Evolutionary conservation across 768 basidiomycete genomes (phyloP).

Genomic region (Dendrothele bispora): DNA sequence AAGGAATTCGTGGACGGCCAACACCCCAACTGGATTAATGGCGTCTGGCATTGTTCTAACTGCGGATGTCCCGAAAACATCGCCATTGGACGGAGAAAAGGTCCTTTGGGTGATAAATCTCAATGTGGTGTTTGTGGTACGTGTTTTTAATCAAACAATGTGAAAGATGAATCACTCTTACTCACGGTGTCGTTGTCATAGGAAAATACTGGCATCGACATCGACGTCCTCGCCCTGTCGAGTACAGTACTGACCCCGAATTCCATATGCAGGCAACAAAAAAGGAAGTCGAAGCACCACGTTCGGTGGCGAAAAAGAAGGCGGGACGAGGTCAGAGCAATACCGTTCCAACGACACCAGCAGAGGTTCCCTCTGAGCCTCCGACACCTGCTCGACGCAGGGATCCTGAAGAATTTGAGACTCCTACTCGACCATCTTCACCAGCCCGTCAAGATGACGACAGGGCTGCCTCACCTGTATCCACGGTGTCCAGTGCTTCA

Average conservation of each 20-base stretch:
- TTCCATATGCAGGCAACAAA: constrained; percentile 68
- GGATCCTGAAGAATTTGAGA: constrained; percentile 36
- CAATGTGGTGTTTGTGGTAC: constrained; percentile 92
- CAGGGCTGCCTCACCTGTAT: constrained; percentile 68
- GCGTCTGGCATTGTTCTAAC: constrained; percentile 93
- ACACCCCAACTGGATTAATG: constrained; percentile 78
- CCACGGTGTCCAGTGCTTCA: constrained; percentile 69
- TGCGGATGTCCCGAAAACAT: constrained; percentile 90
- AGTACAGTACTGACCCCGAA: constrained; percentile 75
- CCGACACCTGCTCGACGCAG: constrained; percentile 52
- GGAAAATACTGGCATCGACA: constrained; percentile 92
- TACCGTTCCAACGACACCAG: constrained; percentile 37
- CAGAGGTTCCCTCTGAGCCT: constrained; percentile 40
- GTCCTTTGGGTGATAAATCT: constrained; percentile 85
- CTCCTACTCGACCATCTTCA: constrained; percentile 26
- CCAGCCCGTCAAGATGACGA: constrained; percentile 41
- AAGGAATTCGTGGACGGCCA: constrained; percentile 82
- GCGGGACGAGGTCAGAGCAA: constrained; percentile 47
- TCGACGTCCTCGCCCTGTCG: constrained; percentile 75
- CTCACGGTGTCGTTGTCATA: constrained; percentile 27
- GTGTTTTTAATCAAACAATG: constrained; percentile 25
- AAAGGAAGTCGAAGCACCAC: no score
- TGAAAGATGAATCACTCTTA: constrained; percentile 2
- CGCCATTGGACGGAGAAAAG: constrained; percentile 83
- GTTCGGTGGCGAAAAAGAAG: constrained; percentile 53